Evolutionary conservation across 495 filamentous ascomycete genomes (phyloP).

Genomic region (Xylaria palmicola): DNA sequence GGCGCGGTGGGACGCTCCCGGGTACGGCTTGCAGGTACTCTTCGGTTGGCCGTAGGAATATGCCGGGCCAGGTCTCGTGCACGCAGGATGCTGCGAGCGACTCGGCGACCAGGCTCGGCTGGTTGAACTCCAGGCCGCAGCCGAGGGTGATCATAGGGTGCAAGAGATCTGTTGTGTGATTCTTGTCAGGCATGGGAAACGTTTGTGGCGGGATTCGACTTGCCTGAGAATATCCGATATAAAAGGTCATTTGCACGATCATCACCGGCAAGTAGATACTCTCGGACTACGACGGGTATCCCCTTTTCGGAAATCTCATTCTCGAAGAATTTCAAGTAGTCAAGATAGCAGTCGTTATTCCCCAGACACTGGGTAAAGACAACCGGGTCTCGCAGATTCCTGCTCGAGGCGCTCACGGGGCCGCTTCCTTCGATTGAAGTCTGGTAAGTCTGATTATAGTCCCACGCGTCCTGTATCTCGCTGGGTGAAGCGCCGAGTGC

Average conservation of each 20-base stretch:
- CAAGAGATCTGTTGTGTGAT: conserved; percentile 54
- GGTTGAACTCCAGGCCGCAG: conserved; percentile 66
- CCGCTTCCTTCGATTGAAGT: conserved; percentile 25
- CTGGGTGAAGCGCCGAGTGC: conserved; percentile 58
- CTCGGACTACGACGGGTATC: not conserved
- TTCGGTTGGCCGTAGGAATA: not conserved
- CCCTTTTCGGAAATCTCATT: not conserved
- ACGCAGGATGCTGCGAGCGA: conserved; percentile 63
- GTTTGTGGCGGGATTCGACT: too few relatives aligned
- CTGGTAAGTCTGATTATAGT: conserved; percentile 56
- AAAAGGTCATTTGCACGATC: not conserved
- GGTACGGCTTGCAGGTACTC: not conserved
- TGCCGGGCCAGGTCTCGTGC: conserved; percentile 47
- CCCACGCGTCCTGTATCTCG: conserved; percentile 52
- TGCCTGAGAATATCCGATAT: not conserved
- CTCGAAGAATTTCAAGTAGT: not conserved
- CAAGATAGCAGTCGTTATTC: not conserved
- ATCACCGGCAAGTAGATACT: not conserved
- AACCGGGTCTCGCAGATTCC: not conserved
- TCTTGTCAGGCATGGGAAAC: too few relatives aligned
- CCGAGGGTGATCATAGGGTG: conserved; percentile 73
- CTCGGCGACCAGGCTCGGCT: conserved; percentile 69
- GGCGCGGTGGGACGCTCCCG: not conserved
- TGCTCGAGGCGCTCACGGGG: not conserved
- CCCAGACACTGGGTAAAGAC: not conserved